Evolutionary conservation across 805 yeast genomes (phyloP).

Genomic region (Tetrapisispora fleetii): DNA sequence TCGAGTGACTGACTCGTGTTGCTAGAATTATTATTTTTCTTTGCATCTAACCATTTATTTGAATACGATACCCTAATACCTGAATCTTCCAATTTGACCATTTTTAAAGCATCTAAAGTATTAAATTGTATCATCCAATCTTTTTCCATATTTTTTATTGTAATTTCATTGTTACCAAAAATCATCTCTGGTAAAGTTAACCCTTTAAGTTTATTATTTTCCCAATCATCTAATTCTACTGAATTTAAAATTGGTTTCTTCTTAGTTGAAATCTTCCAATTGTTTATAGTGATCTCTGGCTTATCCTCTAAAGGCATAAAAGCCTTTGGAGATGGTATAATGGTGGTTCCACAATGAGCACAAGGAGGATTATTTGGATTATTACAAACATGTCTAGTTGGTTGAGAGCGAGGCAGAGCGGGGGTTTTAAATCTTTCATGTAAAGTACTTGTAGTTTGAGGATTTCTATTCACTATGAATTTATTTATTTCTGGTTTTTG

Average conservation of each 20-base stretch:
- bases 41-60: slow-evolving; percentile 59
- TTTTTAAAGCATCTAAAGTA: slow-evolving; percentile 57
- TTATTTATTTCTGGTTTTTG: not conserved
- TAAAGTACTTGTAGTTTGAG: not conserved
- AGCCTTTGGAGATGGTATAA: slow-evolving; percentile 70
- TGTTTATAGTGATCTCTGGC: slow-evolving; percentile 59
- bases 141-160: slow-evolving; percentile 34
- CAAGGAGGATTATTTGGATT: slow-evolving; percentile 40
- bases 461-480: not conserved
- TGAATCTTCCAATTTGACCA: slow-evolving; percentile 41
- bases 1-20: slow-evolving; percentile 12
- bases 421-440: not conserved
- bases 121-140: slow-evolving; percentile 52
- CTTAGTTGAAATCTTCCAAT: slow-evolving; percentile 67
- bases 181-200: slow-evolving; percentile 97
- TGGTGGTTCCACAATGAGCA: slow-evolving; percentile 57
- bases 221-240: slow-evolving; percentile 60
- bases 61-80: slow-evolving; percentile 77
- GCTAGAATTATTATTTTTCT: slow-evolving; percentile 13
- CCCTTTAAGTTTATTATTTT: slow-evolving; percentile 41
- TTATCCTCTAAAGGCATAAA: slow-evolving; percentile 50
- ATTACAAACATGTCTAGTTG: slow-evolving; percentile 19
- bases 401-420: not conserved
- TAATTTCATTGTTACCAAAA: slow-evolving; percentile 72
- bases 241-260: slow-evolving; percentile 72